A percentile compares a stretch with the other conserved stretches of the same genome.
Evolutionary conservation across 2,329 filamentous ascomycete species (phyloP).

Genomic region (Sphaerulina populicola): DNA sequence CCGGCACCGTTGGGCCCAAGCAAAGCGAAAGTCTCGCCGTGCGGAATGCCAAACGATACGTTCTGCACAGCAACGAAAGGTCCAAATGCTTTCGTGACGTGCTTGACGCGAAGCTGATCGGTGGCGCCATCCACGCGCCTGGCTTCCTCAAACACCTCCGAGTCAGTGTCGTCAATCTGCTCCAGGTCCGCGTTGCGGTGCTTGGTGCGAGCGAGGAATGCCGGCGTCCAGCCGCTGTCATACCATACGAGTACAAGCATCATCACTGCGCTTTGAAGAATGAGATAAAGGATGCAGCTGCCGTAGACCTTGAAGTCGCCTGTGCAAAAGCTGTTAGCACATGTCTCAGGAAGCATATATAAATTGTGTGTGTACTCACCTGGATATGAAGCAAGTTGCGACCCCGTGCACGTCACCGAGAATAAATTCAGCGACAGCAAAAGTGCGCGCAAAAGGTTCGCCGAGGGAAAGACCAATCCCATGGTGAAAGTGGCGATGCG

Average conservation of each 20-base stretch:
- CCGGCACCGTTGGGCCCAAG: constrained; percentile 87
- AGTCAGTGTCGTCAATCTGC: constrained; percentile 37
- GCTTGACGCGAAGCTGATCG: constrained; percentile 68
- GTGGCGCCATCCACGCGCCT: constrained; percentile 51
- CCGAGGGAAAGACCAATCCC: constrained; percentile 65
- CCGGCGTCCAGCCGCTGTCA: constrained; percentile 60
- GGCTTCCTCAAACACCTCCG: constrained; percentile 58
- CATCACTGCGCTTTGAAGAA: constrained; percentile 62
- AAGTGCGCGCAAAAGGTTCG: constrained; percentile 63
- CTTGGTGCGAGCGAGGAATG: constrained; percentile 47
- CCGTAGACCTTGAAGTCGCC: constrained; percentile 67
- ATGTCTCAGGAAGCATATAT: too few relatives aligned
- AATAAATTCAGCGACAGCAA: constrained; percentile 78
- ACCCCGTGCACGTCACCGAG: constrained; percentile 62
- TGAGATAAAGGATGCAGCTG: constrained; percentile 74
- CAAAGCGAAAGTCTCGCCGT: constrained; percentile 77
- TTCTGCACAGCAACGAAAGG: constrained; percentile 76
- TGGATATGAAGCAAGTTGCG: constrained; percentile 57
- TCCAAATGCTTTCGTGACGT: constrained; percentile 73
- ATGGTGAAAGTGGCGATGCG: constrained; percentile 67
- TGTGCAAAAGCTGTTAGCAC: too few relatives aligned
- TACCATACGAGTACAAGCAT: constrained; percentile 69
- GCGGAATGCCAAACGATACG: constrained; percentile 66
- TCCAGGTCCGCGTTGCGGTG: constrained; percentile 38
- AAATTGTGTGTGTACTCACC: too few relatives aligned